Evolutionary conservation across 208 protist species (phyloP), one percentile per base, ranked within the genome.

Genomic region (Naegleria gruberi): DNA sequence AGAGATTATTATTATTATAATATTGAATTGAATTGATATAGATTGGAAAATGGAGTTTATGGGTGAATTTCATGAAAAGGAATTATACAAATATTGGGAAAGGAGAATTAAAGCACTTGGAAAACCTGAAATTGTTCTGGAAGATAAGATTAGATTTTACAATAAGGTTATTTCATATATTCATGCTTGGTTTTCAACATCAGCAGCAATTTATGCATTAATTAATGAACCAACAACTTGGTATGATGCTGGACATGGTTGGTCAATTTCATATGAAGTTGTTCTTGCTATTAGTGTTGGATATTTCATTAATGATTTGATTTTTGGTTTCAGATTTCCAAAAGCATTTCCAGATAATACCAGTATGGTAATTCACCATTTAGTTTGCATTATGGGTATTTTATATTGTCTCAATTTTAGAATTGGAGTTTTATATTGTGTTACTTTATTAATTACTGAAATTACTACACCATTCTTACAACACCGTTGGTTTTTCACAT

Each of bases 251-350:
- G 34, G 17, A 1, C 42, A 46, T 46, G 82, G 41, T 30, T 86
- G 19, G 15, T 7, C 8, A 23, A 30, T 26, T 23, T 34, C 41
- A 0, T 86, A 47, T 86, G 42, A 43, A 43, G 41, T 43, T 3
- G 82, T 86, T 86, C 41, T 86, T 30, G 82, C 17, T 30, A 86
- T 86, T 8, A 46, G 41, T n/a, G 82, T 86, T 43, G 82, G 82
- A 30, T 86, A 86, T 46, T 86, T 86, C 45, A 26, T 86, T 46
- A 19, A 46, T 86, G 82, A 86, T 37, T 86, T 86, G 41, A 30
- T 86, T 37, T 86, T 86, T 46, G 17, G 8, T n/a, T 34, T 23
- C 4, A 86, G 37, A 46, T 65, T 30, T 65, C 51, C 51, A 65
- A 42, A 86, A 46, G 43, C 34, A 34, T 43, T 46, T 86, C 30